phyloP scores from a whole-genome alignment of 192 early-diverging fungal species.

The Mortierella hygrophila region DNA sequence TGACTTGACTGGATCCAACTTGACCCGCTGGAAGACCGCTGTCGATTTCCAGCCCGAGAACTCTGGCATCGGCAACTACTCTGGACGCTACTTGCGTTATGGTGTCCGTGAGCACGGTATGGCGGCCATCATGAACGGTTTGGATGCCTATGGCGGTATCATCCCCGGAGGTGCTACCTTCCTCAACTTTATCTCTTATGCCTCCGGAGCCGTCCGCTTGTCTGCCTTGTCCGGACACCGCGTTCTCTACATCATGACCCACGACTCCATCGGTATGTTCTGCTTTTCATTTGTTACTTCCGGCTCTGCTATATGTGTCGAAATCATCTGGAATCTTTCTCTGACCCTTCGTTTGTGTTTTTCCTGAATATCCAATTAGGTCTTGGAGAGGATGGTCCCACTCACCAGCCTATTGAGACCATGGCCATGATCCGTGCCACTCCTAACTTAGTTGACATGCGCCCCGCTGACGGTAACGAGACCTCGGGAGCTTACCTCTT shows the following conservation, averaged over 20 bases:
- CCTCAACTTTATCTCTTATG: slow-evolving; percentile 92
- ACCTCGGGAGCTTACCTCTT: slow-evolving; percentile 90
- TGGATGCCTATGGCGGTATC: slow-evolving; percentile 87
- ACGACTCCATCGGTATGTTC: slow-evolving; percentile 92
- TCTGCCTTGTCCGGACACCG: slow-evolving; percentile 91
- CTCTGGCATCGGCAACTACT: slow-evolving; percentile 85
- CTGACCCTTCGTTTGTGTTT: neutral
- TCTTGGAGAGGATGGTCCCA: slow-evolving; percentile 97
- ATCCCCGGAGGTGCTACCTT: slow-evolving; percentile 93
- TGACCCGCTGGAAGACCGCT: slow-evolving; percentile 95
- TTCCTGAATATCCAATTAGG: neutral
- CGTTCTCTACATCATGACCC: slow-evolving; percentile 98
- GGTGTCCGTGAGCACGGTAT: slow-evolving; percentile 99
- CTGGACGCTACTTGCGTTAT: slow-evolving; percentile 93
- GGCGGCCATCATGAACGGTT: slow-evolving; percentile 96
- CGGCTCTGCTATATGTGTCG: neutral
- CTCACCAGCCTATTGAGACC: slow-evolving; percentile 99
- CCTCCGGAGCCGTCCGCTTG: slow-evolving; percentile 83
- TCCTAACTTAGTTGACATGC: slow-evolving; percentile 90
- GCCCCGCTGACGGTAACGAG: slow-evolving; percentile 97
- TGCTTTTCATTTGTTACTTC: neutral
- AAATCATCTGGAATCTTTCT: neutral
- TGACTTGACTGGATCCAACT: slow-evolving; percentile 97
- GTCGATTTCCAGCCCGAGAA: slow-evolving; percentile 91
- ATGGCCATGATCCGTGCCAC: slow-evolving; percentile 91